These are phyloP conservation scores for Capsicum baccatum DNA, from an alignment of 257 asterid species.

Conservation along the genomic window DNA sequence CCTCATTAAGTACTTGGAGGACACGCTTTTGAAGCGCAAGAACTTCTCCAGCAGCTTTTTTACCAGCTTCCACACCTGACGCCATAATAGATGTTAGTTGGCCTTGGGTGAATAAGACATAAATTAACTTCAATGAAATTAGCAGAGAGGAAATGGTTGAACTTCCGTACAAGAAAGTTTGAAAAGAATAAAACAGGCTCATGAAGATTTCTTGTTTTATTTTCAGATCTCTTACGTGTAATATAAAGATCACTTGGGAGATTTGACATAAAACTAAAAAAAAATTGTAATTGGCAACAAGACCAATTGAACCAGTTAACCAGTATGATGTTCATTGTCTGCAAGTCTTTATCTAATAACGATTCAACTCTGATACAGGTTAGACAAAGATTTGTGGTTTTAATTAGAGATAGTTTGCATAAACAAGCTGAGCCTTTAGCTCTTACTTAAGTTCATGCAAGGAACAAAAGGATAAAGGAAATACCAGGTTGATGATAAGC, in stretches of 20 bases:
- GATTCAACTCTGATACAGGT: constrained; percentile 1
- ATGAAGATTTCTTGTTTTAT: background rate
- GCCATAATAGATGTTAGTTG: constrained; percentile 10
- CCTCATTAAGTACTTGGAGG: constrained; percentile 87
- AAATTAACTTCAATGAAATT: constrained; percentile 27
- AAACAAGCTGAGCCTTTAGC: background rate
- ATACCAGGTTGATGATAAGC: constrained; percentile 99
- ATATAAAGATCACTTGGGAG: too few species aligned
- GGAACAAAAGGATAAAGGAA: background rate
- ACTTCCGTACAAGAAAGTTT: background rate
- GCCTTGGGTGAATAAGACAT: background rate
- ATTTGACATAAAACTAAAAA: background rate
- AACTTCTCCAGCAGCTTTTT: constrained; percentile 97
- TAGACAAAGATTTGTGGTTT: background rate
- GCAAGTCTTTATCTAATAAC: background rate
- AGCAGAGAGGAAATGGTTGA: background rate
- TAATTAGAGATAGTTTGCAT: background rate
- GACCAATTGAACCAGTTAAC: constrained; percentile 4
- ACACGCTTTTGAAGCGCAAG: constrained; percentile 98
- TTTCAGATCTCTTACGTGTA: too few species aligned
- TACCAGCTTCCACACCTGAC: constrained; percentile 98
- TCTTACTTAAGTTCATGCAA: background rate
- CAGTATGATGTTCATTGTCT: background rate
- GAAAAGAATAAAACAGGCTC: too few species aligned
- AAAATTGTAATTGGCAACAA: background rate